Evolutionary conservation across 257 asterid species (phyloP), one percentile per base, ranked within the genome.

Genomic region (Scutellaria minor): DNA sequence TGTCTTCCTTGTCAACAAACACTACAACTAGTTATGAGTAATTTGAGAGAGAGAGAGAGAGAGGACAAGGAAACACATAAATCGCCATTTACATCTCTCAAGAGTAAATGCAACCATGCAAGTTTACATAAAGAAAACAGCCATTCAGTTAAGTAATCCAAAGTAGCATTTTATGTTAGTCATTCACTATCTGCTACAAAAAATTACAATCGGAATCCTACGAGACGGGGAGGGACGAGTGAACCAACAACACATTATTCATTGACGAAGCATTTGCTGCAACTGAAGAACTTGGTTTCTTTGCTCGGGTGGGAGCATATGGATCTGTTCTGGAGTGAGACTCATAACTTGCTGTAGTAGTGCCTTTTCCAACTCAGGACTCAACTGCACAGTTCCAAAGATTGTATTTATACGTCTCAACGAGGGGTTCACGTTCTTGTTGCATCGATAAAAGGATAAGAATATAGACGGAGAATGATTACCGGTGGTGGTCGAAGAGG

Each of bases 331-430:
- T 0, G 94, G 96, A 9, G 96, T 88, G 59, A 95, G 94, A 82
- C 91, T 92, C 96, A 90, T 88, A 41, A 92, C 97, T 84, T 90
- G 97, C 84, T 91, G 96, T 58, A 95, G 85, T 47, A 95, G 85
- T 39, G 89, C 96, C 77, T 90, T 83, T 76, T 95, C 99, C 91
- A 88, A 71, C 74, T 92, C 99, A 7, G 94, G 96, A 51, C 83
- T 85, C 83, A 95, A 85, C 98, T 95, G 87, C 83, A 80, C 24
- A 68, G 59, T 46, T 72, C 55, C 46, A 73, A 37, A 51, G 8
- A 70, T 57, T 53, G 50, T 15, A 31, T 77, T 7, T 48, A 73
- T 46, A 31, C 37, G 39, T 41, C 50, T 15, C 13, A 22, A 40
- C 10, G 45, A 31, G 20, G 56, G 58, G 31, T 47, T 37, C 24